phyloP scores from a whole-genome alignment of 257 asterid genomes.

The Gentiana dahurica region DNA sequence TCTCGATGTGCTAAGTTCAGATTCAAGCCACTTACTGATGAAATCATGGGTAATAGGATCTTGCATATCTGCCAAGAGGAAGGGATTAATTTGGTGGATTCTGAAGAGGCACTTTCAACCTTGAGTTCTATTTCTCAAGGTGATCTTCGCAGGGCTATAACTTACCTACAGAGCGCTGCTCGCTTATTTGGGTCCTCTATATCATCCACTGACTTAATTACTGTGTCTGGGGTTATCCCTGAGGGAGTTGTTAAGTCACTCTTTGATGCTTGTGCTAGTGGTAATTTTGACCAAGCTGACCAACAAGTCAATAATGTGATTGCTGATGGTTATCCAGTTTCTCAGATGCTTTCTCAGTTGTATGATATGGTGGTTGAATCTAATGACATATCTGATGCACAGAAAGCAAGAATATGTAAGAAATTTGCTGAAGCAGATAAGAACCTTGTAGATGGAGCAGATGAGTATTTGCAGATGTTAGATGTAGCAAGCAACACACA shows the following conservation, averaged over 20 bases:
- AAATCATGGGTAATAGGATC: conserved; percentile 69
- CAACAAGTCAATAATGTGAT: conserved; percentile 70
- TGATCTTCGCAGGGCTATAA: conserved; percentile 89
- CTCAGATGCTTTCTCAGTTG: conserved; percentile 88
- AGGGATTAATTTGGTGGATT: conserved; percentile 47
- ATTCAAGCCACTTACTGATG: conserved; percentile 93
- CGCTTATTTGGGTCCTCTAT: conserved; percentile 91
- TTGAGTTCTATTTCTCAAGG: conserved; percentile 91
- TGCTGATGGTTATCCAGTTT: conserved; percentile 93
- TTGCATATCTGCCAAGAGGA: conserved; percentile 82
- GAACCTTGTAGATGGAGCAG: conserved; percentile 92
- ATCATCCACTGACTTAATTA: conserved; percentile 66
- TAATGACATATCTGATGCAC: conserved; percentile 63
- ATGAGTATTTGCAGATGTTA: conserved; percentile 85
- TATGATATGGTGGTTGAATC: conserved; percentile 57
- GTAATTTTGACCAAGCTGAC: conserved; percentile 75
- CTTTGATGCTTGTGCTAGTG: conserved; percentile 66
- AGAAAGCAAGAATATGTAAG: conserved; percentile 86
- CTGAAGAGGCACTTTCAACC: conserved; percentile 69
- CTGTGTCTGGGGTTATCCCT: conserved; percentile 88
- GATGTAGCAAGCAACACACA: conserved; percentile 66
- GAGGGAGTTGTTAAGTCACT: conserved; percentile 52
- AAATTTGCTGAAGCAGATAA: conserved; percentile 89
- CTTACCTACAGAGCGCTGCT: conserved; percentile 94
- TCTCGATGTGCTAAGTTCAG: conserved; percentile 98